Base-by-base conservation (phyloP, 2,329 filamentous ascomycete genomes). In the Phialophora chinensis region DNA sequence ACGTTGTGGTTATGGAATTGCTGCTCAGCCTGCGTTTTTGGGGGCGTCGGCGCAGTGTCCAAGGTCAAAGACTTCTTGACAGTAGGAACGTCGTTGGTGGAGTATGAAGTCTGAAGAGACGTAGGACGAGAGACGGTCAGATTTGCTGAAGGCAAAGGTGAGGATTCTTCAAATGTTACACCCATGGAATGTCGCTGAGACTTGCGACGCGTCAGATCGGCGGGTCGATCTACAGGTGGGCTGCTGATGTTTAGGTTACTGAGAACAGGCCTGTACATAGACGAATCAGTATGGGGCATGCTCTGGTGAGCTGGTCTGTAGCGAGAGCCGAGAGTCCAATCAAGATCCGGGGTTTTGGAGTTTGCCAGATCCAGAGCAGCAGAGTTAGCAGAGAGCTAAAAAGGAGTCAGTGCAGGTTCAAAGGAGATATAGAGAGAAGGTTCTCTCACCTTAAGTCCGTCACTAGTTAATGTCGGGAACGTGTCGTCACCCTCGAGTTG, bases 71-170 rank as follows among this genome's bases (percentile, higher is more conserved):
- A 83, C 71, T 84, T 90, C 85, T 95, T 96, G 74, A 93, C 83
- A 7, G 93, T 96, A 4, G 93, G 91, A 23, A 97, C 85, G 74
- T 98, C 93, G 77, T 91, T 95, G 62, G 92, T 88, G 10, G 95
- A 97, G 81, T 91, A 97, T 0, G 94, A 97, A 53, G 91, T 89
- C 79, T 93, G 91, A 65, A 97, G 66, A 10, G 78, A 76, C 4
- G 72, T 73, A 20, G 80, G 80, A 25, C 80, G 78, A 71, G 71
- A 85, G 29, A 79, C 77, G 17, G 85, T 78, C 2, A 86, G 75
- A 61, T 42, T 54, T 35, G 73, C 71, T 35, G 77, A 70, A 62
- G 71, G 69, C 31, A 71, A 31, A 60, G 66, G 64, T 35, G 67
- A 66, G 59, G 63, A 60, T 17, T 72, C 71, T 33, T 75, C 74